Percentiles rank a stretch among this genome's conserved stretches.
Conservation (phyloP, 768 basidiomycete species). For the Candolleomyces eurysporus region DNA sequence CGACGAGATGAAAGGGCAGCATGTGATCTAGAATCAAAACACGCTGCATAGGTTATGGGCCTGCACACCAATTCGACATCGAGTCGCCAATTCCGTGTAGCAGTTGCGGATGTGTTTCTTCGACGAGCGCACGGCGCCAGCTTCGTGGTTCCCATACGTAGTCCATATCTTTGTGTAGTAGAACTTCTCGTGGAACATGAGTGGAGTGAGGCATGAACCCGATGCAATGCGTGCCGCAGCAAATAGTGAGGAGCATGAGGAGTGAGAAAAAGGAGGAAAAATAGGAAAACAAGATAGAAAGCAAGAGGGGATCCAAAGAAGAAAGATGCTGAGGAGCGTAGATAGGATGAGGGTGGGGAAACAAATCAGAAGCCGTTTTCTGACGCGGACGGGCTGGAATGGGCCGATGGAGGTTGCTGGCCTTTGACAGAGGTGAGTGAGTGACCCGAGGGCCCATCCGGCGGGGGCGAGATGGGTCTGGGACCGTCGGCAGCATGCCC, state of each 20-base stretch:
- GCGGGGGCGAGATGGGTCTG: slow-evolving; percentile 64
- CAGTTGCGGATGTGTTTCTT: slow-evolving; percentile 5
- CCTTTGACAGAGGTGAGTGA: slow-evolving; percentile 55
- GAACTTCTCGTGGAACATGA: slow-evolving; percentile 1
- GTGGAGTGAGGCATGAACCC: slow-evolving; percentile 7
- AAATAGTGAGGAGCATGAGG: background rate
- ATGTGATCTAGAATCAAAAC: slow-evolving; percentile 20
- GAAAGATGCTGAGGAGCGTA: slow-evolving; percentile 5
- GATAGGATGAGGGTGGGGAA: background rate
- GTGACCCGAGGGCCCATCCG: slow-evolving; percentile 49
- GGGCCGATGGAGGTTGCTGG: slow-evolving; percentile 62
- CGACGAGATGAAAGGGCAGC: slow-evolving; percentile 16
- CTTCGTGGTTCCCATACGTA: background rate
- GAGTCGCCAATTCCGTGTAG: slow-evolving; percentile 20
- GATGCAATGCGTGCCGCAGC: background rate
- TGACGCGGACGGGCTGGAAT: slow-evolving; percentile 55
- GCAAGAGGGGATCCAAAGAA: slow-evolving; percentile 3
- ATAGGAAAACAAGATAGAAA: background rate
- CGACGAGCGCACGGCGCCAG: slow-evolving; percentile 1
- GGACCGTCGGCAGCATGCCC: slow-evolving; percentile 31
- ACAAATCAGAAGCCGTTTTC: slow-evolving; percentile 30
- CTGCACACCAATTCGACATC: slow-evolving; percentile 17
- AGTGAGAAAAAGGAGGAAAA: background rate
- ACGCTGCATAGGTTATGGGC: slow-evolving; percentile 11
- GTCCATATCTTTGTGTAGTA: background rate